Base-by-base conservation (phyloP, 192 early-diverging fungal genomes). In the Obelidium mucronatum region DNA sequence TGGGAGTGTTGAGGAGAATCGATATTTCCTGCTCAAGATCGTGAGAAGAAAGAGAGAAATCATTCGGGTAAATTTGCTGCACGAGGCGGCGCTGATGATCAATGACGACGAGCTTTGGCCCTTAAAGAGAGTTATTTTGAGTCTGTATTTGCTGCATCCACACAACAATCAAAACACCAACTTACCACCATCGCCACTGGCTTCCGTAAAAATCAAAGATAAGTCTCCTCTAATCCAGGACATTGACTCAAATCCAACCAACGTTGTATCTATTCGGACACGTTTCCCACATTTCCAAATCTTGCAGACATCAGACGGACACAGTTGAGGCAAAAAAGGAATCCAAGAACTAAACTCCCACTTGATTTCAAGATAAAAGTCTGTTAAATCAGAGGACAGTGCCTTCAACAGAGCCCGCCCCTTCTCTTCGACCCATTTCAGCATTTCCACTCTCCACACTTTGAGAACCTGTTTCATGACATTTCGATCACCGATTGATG, bases 161-260 rank as follows among this genome's bases (percentile, higher is more conserved):
- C 40, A 65, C 15, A 58, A 33, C 4, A n/a, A 78, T 48, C 0
- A 33, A 26, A 26, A 19, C 40, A 54, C n/a, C n/a, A n/a, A n/a
- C n/a, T n/a, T n/a, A n/a, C n/a, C n/a, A n/a, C n/a, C n/a, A n/a
- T n/a, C n/a, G n/a, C n/a, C n/a, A n/a, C n/a, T n/a, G n/a, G 67
- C 65, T 24, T 78, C 75, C n/a, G 59, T 73, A 55, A 88, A 85
- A 22, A 89, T 80, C 19, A 89, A 78, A 15, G 81, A 81, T 13
- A 89, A 68, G 62, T 89, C 79, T 30, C 86, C 86, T 2, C 85
- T 69, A 51, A 89, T 61, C 86, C 86, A 89, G 1, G 69, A 66
- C 42, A 89, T 58, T 33, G 76, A 70, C 53, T 88, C 87, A 67
- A 84, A 88, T 3, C 87, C 87, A 65, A 89, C 84, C 22, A 89